Conservation (phyloP, 2,329 filamentous ascomycete genomes). For the Scorias spongiosa region DNA sequence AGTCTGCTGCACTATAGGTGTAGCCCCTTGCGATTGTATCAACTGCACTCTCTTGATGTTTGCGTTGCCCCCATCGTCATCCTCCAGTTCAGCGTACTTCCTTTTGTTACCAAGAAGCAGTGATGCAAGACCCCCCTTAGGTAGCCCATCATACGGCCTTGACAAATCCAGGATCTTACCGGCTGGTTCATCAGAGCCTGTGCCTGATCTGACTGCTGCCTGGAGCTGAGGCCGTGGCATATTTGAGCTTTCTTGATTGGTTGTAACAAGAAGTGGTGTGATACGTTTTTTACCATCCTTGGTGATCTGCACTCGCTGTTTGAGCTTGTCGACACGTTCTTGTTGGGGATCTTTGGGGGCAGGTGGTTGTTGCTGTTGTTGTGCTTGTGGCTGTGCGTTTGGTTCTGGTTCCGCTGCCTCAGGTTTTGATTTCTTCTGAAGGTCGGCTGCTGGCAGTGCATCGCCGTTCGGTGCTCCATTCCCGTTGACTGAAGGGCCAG, state of each 20-base stretch:
- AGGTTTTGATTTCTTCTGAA: conserved; percentile 2
- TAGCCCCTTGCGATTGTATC: conserved; percentile 47
- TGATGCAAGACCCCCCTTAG: conserved; percentile 71
- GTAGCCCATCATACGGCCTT: conserved; percentile 84
- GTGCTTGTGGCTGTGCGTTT: conserved; percentile 34
- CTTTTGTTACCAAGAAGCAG: conserved; percentile 89
- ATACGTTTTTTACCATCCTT: conserved; percentile 97
- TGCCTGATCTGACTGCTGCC: conserved; percentile 48
- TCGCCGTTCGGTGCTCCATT: conserved; percentile 29
- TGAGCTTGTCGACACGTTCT: conserved; percentile 53
- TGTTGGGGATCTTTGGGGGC: conserved; percentile 36
- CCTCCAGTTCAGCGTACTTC: conserved; percentile 58
- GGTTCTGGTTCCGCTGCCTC: conserved; percentile 12
- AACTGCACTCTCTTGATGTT: conserved; percentile 44
- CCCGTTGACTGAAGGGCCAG: conserved; percentile 27
- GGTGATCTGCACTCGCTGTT: conserved; percentile 83
- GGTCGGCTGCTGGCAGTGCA: conserved; percentile 17
- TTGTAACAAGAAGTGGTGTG: conserved; percentile 69
- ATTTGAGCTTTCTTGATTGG: conserved; percentile 73
- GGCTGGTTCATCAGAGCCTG: conserved; percentile 24
- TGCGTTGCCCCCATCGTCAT: conserved; percentile 67
- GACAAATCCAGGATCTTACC: conserved; percentile 78
- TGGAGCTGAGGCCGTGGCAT: conserved; percentile 79
- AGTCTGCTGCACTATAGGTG: conserved; percentile 60
- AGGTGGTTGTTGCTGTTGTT: conserved; percentile 6